Conservation (phyloP, 1,284 basidiomycete genomes). For the Cutaneotrichosporon cavernicola region DNA sequence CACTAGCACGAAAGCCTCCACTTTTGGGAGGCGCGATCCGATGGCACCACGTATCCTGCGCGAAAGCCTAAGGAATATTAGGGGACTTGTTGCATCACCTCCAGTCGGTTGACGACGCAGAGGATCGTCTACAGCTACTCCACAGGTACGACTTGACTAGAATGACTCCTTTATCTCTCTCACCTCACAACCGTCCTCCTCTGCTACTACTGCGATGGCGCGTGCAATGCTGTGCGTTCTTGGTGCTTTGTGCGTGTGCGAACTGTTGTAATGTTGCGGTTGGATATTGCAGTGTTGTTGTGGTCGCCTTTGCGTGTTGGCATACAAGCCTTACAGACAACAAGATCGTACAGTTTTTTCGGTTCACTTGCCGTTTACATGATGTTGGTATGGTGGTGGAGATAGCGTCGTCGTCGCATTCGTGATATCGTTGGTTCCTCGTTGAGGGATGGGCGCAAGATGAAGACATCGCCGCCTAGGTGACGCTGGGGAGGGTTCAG, state of each 20-base stretch:
- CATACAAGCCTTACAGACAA: constrained; percentile 21
- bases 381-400: constrained; percentile 1
- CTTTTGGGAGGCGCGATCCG: neutral
- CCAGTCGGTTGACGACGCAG: neutral
- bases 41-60: neutral
- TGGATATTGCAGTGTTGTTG: constrained; percentile 5
- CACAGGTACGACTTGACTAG: neutral
- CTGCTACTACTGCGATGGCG: constrained; percentile 12
- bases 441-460: neutral
- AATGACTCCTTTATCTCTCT: constrained; percentile 1
- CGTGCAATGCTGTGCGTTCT: constrained; percentile 12
- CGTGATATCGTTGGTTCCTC: neutral
- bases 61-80: neutral
- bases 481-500: constrained; percentile 17
- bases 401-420: neutral
- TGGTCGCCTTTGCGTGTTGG: constrained; percentile 4
- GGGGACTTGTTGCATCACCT: constrained; percentile 5
- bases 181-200: neutral
- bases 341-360: constrained; percentile 16
- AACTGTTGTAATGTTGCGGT: constrained; percentile 2
- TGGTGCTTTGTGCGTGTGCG: constrained; percentile 10
- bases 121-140: neutral
- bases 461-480: neutral
- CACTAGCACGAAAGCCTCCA: too few relatives aligned
- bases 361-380: constrained; percentile 5